Percentiles rank a stretch among this genome's conserved stretches.
Evolutionary conservation across 805 yeast genomes (phyloP).

Genomic region (Nakazawaea anatomiae): DNA sequence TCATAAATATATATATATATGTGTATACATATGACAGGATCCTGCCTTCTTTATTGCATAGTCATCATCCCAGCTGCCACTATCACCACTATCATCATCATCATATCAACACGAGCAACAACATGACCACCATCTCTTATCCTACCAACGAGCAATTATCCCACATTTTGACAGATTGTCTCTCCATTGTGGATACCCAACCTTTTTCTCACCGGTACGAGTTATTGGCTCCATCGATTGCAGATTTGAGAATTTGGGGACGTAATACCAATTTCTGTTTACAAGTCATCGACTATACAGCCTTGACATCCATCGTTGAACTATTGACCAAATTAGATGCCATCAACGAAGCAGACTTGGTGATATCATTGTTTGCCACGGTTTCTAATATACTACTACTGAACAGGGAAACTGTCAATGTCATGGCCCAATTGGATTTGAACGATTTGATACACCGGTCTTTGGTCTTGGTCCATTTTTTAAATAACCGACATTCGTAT

Average conservation of each 20-base stretch:
- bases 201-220: background rate
- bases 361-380: constrained; percentile 2
- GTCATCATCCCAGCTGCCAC: too few species aligned
- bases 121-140: background rate
- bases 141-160: background rate
- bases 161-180: background rate
- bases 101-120: too few species aligned
- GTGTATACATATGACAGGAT: too few species aligned
- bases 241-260: constrained; percentile 4
- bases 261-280: constrained; percentile 6
- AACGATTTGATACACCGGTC: background rate
- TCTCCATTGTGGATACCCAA: background rate
- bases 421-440: background rate
- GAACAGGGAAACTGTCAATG: background rate
- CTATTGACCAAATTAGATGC: background rate
- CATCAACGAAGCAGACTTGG: background rate
- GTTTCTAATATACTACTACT: constrained; percentile 5
- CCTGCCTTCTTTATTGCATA: background rate
- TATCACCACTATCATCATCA: too few species aligned
- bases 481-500: background rate
- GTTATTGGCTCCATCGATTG: background rate
- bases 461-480: background rate
- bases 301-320: background rate
- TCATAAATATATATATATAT: too few species aligned
- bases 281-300: background rate